A percentile compares a stretch with the other conserved stretches of the same genome.
These are phyloP conservation scores for Akebia trifoliata DNA, from an alignment of 164 flowering plant species.

Conservation along the genomic window DNA sequence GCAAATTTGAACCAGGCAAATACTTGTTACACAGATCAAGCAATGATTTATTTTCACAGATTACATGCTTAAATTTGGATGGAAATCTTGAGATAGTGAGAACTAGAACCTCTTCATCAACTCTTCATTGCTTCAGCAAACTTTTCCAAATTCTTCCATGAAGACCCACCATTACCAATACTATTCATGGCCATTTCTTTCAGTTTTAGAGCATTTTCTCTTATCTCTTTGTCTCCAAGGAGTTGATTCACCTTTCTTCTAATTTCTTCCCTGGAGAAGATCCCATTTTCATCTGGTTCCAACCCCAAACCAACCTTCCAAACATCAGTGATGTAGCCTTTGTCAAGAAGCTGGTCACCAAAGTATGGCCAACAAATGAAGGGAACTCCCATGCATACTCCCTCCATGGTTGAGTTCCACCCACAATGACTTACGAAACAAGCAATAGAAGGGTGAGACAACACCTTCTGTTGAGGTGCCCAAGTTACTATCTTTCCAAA, in stretches of 20 bases:
- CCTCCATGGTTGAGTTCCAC: slow-evolving; percentile 21
- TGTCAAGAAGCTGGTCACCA: slow-evolving; percentile 19
- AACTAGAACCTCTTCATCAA: too few relatives aligned
- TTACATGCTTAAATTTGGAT: too few relatives aligned
- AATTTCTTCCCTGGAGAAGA: slow-evolving; percentile 16
- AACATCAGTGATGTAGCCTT: slow-evolving; percentile 11
- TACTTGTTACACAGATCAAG: too few relatives aligned
- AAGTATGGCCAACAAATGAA: slow-evolving; percentile 22
- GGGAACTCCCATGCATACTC: slow-evolving; percentile 16
- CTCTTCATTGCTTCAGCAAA: background rate
- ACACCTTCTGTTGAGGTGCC: slow-evolving; percentile 23
- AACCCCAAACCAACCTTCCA: slow-evolving; percentile 22
- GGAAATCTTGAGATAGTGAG: too few relatives aligned
- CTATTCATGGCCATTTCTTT: slow-evolving; percentile 9
- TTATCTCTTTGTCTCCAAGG: slow-evolving; percentile 12
- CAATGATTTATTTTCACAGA: too few relatives aligned
- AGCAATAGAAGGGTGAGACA: slow-evolving; percentile 20
- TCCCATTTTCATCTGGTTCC: slow-evolving; percentile 10
- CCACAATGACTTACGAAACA: slow-evolving; percentile 19
- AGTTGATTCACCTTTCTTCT: slow-evolving; percentile 8
- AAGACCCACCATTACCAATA: slow-evolving; percentile 30
- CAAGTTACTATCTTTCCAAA: slow-evolving; percentile 14
- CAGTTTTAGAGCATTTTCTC: slow-evolving; percentile 19
- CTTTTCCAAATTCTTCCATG: slow-evolving; percentile 3
- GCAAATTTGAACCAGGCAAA: too few relatives aligned